These are phyloP conservation scores for Debaryomyces tyrocola DNA, from an alignment of 805 yeast species.

Conservation along the genomic window DNA sequence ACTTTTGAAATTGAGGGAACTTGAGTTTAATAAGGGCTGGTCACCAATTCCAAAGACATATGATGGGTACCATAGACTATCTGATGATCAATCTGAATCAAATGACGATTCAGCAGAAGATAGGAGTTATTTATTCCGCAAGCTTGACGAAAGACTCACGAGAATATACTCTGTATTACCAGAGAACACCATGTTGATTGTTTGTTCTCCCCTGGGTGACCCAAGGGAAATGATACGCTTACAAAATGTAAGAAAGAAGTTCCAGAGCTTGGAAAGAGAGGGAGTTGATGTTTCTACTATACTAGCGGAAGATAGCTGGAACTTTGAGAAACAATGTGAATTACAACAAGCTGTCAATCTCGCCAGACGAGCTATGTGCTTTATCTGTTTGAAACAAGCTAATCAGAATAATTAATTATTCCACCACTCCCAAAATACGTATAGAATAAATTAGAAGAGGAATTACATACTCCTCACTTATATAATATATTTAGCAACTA, in stretches of 20 bases:
- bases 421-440: too few relatives aligned
- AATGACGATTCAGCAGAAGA: constrained; percentile 7
- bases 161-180: constrained; percentile 56
- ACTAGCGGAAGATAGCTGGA: constrained; percentile 48
- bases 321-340: constrained; percentile 44
- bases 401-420: background rate
- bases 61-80: constrained; percentile 13
- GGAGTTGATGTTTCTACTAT: constrained; percentile 43
- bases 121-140: constrained; percentile 16
- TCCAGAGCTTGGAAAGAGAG: constrained; percentile 42
- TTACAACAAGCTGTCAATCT: constrained; percentile 45
- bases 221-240: constrained; percentile 50
- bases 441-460: too few relatives aligned
- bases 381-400: constrained; percentile 46
- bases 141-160: constrained; percentile 46
- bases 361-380: constrained; percentile 64
- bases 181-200: constrained; percentile 54
- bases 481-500: too few relatives aligned
- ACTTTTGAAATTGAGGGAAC: constrained; percentile 57
- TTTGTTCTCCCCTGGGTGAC: constrained; percentile 66
- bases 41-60: constrained; percentile 19
- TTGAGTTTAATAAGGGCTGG: constrained; percentile 46
- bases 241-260: constrained; percentile 41
- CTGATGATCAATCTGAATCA: background rate
- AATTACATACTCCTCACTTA: too few relatives aligned